A percentile compares a stretch with the other conserved stretches of the same genome.
phyloP scores from a whole-genome alignment of 768 basidiomycete genomes.

The Xerocomellus intermedius region DNA sequence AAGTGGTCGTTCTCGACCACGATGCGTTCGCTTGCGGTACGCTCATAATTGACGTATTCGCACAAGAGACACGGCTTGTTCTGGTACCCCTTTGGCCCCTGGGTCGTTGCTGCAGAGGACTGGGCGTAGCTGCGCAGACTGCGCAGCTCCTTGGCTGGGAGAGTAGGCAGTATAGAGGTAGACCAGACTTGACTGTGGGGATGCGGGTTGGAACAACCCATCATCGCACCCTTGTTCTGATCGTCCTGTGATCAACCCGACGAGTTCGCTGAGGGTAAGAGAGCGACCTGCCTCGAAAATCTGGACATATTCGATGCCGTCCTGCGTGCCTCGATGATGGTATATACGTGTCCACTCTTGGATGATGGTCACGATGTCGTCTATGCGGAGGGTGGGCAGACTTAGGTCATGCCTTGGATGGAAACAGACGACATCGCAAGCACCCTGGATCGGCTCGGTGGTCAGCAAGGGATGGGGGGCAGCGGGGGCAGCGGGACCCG shows the following conservation, averaged over 20 bases:
- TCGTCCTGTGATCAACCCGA: slow-evolving; percentile 4
- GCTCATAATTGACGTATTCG: slow-evolving; percentile 74
- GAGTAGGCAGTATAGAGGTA: slow-evolving; percentile 64
- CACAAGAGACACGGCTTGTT: slow-evolving; percentile 70
- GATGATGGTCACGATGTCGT: slow-evolving; percentile 64
- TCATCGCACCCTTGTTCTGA: slow-evolving; percentile 89
- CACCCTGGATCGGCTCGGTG: slow-evolving; percentile 69
- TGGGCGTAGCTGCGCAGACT: slow-evolving; percentile 53
- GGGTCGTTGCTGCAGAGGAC: slow-evolving; percentile 29
- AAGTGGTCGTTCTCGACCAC: slow-evolving; percentile 74
- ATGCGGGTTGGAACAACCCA: slow-evolving; percentile 95
- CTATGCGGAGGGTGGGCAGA: slow-evolving; percentile 57
- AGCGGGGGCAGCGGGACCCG: slow-evolving; percentile 51
- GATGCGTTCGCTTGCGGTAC: slow-evolving; percentile 54
- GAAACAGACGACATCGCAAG: slow-evolving; percentile 87
- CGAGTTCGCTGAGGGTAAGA: not conserved
- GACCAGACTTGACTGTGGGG: slow-evolving; percentile 94
- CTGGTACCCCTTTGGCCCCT: slow-evolving; percentile 55
- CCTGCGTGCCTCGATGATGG: slow-evolving; percentile 51
- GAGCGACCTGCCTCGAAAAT: slow-evolving; percentile 70
- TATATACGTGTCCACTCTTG: slow-evolving; percentile 74
- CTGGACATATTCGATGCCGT: slow-evolving; percentile 79
- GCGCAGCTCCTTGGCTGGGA: slow-evolving; percentile 65
- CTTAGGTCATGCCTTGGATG: slow-evolving; percentile 86
- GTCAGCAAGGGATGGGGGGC: slow-evolving; percentile 60